phyloP scores from a whole-genome alignment of 495 filamentous ascomycete genomes.

The Aspergillus nanangensis region DNA sequence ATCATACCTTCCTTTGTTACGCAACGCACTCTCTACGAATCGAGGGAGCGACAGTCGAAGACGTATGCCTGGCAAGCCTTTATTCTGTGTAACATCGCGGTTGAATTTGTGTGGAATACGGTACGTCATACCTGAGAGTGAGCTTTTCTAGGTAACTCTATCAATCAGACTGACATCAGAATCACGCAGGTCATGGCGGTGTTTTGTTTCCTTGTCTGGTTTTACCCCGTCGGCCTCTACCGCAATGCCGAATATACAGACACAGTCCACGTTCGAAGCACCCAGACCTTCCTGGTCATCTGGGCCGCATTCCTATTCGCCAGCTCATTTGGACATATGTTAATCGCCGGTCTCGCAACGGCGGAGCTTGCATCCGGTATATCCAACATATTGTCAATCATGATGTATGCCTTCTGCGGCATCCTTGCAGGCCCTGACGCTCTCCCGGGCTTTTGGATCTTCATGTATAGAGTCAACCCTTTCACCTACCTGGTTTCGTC shows the following conservation, averaged over 20 bases:
- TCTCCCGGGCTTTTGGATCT: conserved; percentile 67
- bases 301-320: conserved; percentile 45
- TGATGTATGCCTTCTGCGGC: conserved; percentile 4
- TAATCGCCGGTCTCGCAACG: conserved; percentile 46
- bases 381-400: neutral
- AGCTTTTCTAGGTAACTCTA: too few relatives aligned
- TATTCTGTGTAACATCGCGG: conserved; percentile 58
- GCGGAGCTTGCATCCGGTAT: conserved; percentile 40
- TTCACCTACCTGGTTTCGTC: conserved; percentile 46
- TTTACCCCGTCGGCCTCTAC: conserved; percentile 56
- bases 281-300: conserved; percentile 45
- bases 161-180: too few relatives aligned
- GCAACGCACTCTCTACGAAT: conserved; percentile 67
- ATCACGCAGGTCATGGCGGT: conserved; percentile 50
- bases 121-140: too few relatives aligned
- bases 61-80: conserved; percentile 73
- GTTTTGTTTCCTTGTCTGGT: conserved; percentile 53
- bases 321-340: conserved; percentile 51
- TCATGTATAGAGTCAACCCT: conserved; percentile 64
- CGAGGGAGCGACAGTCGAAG: conserved; percentile 71
- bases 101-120: conserved; percentile 61
- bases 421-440: conserved; percentile 49
- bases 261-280: conserved; percentile 34
- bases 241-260: conserved; percentile 32
- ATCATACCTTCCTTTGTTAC: conserved; percentile 63